Evolutionary conservation across 2,329 filamentous ascomycete species (phyloP).

Genomic region (Monosporascus sp.): DNA sequence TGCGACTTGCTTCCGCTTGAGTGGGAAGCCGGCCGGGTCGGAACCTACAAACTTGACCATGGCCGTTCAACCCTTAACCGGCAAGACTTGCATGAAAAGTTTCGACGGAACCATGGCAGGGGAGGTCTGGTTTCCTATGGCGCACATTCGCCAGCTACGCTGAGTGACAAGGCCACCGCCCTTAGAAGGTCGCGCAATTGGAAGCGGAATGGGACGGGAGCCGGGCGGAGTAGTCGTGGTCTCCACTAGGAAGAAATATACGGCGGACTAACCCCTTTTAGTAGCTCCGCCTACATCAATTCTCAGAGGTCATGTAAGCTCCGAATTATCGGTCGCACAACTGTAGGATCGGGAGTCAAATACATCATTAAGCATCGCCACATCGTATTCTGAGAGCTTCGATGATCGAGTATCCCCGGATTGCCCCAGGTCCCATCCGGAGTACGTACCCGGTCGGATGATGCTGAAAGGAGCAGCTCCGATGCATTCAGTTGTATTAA

Average conservation of each 20-base stretch:
- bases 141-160: no score
- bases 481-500: not conserved
- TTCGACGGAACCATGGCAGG: no score
- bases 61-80: not conserved
- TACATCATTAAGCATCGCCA: not conserved
- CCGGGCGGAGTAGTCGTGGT: no score
- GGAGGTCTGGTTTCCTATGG: no score
- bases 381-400: not conserved
- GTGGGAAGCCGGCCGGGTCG: constrained; percentile 47
- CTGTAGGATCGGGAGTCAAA: not conserved
- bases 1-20: constrained; percentile 55
- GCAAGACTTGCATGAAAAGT: not conserved
- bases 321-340: not conserved
- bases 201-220: no score
- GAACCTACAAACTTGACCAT: constrained; percentile 54
- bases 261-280: not conserved
- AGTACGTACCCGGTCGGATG: not conserved
- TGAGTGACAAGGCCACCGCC: no score
- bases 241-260: no score
- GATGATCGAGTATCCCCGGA: no score
- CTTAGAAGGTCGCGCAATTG: no score
- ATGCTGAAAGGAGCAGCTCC: not conserved
- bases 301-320: not conserved
- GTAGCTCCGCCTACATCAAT: not conserved
- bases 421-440: no score